Base-by-base conservation (phyloP, 305 asterid species). In the Solanum chacoense region DNA sequence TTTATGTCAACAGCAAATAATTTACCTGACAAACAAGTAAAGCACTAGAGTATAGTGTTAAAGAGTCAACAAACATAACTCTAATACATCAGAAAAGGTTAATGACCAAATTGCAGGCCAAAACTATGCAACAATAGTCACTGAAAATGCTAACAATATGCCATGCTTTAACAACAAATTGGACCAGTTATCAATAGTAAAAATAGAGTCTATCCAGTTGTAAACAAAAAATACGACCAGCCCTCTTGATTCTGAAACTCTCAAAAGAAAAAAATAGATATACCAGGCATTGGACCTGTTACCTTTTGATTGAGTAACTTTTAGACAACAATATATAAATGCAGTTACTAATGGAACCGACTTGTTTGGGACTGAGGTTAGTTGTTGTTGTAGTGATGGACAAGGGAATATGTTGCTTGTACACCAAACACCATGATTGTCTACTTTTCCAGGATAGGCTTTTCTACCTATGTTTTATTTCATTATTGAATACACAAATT, bases 1-100 rank as follows among this genome's bases (percentile, higher is more conserved):
- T 97, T 97, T 90, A 96, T 84, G 89, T 95, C 99, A 85, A 97
- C 92, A 32, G 99, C 98, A 89, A 92, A 91, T 80, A 97, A 91
- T 93, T 88, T 92, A 90, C 99, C 99, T 97, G 93, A 40, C 72
- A 87, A 89, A 88, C 88, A 85, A 81, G 90, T 78, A 75, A 80
- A 26, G 77, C 13, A 89, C 65, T 38, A 32, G 2, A 45, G 72
- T 20, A 34, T 28, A 45, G 72, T 12, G 20, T 83, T 83, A 83
- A 45, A 42, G 29, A 83, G 40, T 83, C 40, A 10, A 29, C 29
- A 29, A 45, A 45, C 86, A 83, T 29, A 83, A 83, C 72, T 83
- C 37, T 45, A 34, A 29, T 42, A 80, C 37, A 2, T 28, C 16
- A 26, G 85, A 80, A 83, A 45, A 83, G 85, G 85, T 80, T 40